Evolutionary conservation across 176 grass and related monocot genomes (phyloP).

Genomic region (Lolium multiflorum): DNA sequence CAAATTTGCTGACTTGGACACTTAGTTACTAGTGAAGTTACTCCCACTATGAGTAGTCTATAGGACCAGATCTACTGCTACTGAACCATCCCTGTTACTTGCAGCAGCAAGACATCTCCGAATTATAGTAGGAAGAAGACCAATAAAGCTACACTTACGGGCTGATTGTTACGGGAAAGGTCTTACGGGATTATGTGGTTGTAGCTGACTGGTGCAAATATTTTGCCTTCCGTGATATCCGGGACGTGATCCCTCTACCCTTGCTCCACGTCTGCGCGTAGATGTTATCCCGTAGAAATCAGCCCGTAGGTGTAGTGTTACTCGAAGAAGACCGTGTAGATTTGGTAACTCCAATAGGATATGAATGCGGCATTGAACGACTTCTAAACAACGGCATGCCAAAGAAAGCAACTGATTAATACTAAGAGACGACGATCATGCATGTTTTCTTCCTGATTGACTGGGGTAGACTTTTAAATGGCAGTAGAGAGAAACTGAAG

Average conservation of each 20-base stretch:
- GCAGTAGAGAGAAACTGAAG: background rate
- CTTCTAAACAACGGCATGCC: background rate
- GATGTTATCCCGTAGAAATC: too few relatives aligned
- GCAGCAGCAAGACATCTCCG: conserved; percentile 2
- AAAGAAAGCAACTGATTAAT: conserved; percentile 1
- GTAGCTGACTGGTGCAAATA: too few relatives aligned
- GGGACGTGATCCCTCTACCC: too few relatives aligned
- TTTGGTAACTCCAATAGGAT: background rate
- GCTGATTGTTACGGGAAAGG: too few relatives aligned
- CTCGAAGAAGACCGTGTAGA: background rate
- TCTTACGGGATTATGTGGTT: too few relatives aligned
- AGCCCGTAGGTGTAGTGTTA: too few relatives aligned
- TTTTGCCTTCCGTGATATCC: too few relatives aligned
- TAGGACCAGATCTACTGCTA: background rate
- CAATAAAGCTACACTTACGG: too few relatives aligned
- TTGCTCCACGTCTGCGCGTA: too few relatives aligned
- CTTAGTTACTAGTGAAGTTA: too few relatives aligned
- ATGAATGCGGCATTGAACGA: background rate
- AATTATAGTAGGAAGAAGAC: background rate
- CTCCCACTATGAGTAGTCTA: too few relatives aligned
- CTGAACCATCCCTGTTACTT: background rate
- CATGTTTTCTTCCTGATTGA: background rate
- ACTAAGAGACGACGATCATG: background rate
- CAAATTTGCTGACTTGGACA: too few relatives aligned
- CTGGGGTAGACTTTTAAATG: background rate